A percentile compares a stretch with the other conserved stretches of the same genome.
phyloP scores from a whole-genome alignment of 371 early-diverging fungal genomes.

The Zopfochytrium polystomum region DNA sequence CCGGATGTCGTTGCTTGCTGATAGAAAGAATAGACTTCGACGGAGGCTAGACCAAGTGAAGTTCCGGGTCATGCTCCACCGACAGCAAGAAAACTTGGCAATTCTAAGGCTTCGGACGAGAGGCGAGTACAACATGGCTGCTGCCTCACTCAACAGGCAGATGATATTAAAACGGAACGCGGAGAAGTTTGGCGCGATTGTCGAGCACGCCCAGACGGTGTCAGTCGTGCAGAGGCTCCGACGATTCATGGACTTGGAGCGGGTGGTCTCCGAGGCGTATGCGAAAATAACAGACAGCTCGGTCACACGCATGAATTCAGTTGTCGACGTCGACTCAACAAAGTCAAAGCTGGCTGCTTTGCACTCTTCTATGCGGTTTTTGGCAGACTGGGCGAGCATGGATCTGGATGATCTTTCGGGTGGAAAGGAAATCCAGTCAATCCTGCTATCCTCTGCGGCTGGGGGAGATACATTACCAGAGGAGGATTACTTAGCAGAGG shows the following conservation, averaged over 20 bases:
- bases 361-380: constrained; percentile 8
- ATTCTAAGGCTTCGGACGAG: constrained; percentile 31
- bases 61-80: constrained; percentile 32
- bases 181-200: constrained; percentile 35
- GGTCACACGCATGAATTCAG: too few relatives aligned
- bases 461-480: too few relatives aligned
- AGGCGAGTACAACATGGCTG: constrained; percentile 35
- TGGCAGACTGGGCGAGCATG: too few relatives aligned
- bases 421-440: too few relatives aligned
- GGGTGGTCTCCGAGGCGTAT: constrained; percentile 28
- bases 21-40: constrained; percentile 20
- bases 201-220: constrained; percentile 46
- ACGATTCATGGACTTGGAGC: constrained; percentile 32
- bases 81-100: constrained; percentile 33
- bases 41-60: constrained; percentile 23
- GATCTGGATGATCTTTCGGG: too few relatives aligned
- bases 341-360: not conserved
- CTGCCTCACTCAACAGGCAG: constrained; percentile 43
- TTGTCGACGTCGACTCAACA: not conserved
- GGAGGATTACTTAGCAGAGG: too few relatives aligned
- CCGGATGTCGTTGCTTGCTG: constrained; percentile 26
- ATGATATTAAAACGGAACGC: constrained; percentile 27
- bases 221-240: constrained; percentile 36
- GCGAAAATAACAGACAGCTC: not conserved
- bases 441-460: too few relatives aligned